phyloP scores from a whole-genome alignment of 208 protist genomes.

The Trypanosoma avium region DNA sequence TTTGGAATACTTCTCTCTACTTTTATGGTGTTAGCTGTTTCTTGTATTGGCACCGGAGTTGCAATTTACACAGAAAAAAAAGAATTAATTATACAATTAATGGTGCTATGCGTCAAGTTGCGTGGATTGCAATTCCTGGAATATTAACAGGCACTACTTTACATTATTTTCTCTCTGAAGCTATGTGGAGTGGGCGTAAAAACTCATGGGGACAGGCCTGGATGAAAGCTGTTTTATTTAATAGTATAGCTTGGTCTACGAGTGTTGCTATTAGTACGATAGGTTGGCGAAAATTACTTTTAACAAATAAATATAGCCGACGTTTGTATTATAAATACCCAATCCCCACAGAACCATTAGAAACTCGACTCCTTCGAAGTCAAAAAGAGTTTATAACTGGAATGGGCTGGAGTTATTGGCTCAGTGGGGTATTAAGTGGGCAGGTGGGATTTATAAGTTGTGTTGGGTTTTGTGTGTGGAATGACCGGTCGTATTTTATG shows the following conservation, averaged over 20 bases:
- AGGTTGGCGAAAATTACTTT: slow-evolving; percentile 67
- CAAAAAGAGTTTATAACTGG: slow-evolving; percentile 65
- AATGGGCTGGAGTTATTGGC: slow-evolving; percentile 87
- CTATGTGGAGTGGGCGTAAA: slow-evolving; percentile 76
- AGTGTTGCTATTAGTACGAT: slow-evolving; percentile 59
- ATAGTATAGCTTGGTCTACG: slow-evolving; percentile 51
- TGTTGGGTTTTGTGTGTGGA: slow-evolving; percentile 65
- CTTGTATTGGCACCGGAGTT: slow-evolving; percentile 40
- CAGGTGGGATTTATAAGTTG: slow-evolving; percentile 71
- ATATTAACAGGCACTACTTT: slow-evolving; percentile 64
- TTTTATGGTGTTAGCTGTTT: slow-evolving; percentile 49
- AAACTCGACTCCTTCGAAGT: slow-evolving; percentile 62
- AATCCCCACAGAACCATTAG: slow-evolving; percentile 69
- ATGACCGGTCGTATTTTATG: slow-evolving; percentile 76
- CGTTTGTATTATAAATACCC: slow-evolving; percentile 81
- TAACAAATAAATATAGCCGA: slow-evolving; percentile 42
- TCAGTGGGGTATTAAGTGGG: slow-evolving; percentile 63
- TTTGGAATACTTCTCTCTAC: slow-evolving; percentile 60
- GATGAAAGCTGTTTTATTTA: slow-evolving; percentile 78
- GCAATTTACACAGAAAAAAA: slow-evolving; percentile 66
- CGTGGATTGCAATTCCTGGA: slow-evolving; percentile 70
- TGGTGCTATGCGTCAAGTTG: slow-evolving; percentile 68
- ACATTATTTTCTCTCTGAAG: slow-evolving; percentile 84
- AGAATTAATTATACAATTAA: slow-evolving; percentile 80
- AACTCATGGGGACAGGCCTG: slow-evolving; percentile 89